Evolutionary conservation across 768 basidiomycete genomes (phyloP).

Genomic region (Calocera viscosa): DNA sequence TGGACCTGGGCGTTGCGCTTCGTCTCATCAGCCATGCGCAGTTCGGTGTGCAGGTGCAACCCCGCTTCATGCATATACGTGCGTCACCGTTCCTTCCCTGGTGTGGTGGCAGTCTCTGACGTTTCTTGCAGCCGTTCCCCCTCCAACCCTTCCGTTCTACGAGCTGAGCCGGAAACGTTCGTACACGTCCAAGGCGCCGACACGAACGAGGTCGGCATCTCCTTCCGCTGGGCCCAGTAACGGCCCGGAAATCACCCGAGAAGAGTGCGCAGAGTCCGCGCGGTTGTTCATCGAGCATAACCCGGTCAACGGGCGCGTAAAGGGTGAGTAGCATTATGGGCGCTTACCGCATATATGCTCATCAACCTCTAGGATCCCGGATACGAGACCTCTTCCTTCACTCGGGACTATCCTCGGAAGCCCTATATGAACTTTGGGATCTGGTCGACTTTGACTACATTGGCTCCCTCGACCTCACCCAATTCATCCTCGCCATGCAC

Average conservation of each 20-base stretch:
- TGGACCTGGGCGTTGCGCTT: slow-evolving; percentile 2
- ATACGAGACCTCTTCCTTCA: slow-evolving; percentile 7
- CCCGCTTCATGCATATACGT: slow-evolving; percentile 11
- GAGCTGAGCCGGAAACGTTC: background rate
- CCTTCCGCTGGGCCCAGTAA: background rate
- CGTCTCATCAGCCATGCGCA: slow-evolving; percentile 13
- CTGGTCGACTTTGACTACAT: slow-evolving; percentile 6
- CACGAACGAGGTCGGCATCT: background rate
- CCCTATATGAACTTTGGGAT: slow-evolving; percentile 12
- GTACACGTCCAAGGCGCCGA: background rate
- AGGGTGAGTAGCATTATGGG: background rate
- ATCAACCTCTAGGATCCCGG: slow-evolving; percentile 1
- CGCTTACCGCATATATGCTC: background rate
- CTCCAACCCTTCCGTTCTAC: background rate
- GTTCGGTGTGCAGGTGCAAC: slow-evolving; percentile 3
- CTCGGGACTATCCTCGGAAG: slow-evolving; percentile 5
- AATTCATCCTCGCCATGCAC: slow-evolving; percentile 14
- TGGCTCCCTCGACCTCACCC: slow-evolving; percentile 1
- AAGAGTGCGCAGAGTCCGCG: slow-evolving; percentile 4
- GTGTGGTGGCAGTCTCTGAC: background rate
- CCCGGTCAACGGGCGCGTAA: slow-evolving; percentile 4
- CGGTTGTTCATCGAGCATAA: slow-evolving; percentile 7
- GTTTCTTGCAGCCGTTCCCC: slow-evolving; percentile 4
- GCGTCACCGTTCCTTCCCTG: background rate
- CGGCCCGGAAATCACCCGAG: background rate